A percentile compares a stretch with the other conserved stretches of the same genome.
Conservation (phyloP, 108 stramenopile species). For the Pseudonitzschia pungens region DNA sequence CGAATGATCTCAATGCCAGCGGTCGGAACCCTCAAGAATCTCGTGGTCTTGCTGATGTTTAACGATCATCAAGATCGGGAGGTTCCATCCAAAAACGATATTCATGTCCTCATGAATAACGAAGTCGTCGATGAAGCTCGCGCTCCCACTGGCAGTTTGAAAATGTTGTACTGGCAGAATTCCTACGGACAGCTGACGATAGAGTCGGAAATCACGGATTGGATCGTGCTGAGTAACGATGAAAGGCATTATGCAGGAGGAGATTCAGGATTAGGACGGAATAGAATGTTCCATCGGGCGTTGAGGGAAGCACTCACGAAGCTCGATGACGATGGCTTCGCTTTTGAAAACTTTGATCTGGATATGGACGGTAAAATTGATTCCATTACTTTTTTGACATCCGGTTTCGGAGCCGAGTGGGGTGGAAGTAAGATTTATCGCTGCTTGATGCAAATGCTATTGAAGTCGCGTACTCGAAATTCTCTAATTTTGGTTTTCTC, state of each 20-base stretch:
- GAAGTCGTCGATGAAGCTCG: constrained; percentile 15
- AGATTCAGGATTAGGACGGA: constrained; percentile 16
- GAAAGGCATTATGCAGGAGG: constrained; percentile 36
- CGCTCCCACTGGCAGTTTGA: constrained; percentile 36
- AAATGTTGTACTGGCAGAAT: constrained; percentile 28
- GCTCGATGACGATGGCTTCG: constrained; percentile 1
- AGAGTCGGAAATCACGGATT: constrained; percentile 30
- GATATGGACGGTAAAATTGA: constrained; percentile 45
- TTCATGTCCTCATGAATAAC: constrained; percentile 35
- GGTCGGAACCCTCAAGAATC: constrained; percentile 30
- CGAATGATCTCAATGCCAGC: not conserved
- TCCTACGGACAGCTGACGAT: constrained; percentile 38
- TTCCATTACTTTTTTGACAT: constrained; percentile 58
- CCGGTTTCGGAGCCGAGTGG: constrained; percentile 71
- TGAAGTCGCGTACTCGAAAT: not conserved
- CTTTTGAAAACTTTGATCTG: constrained; percentile 27
- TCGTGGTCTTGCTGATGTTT: constrained; percentile 36
- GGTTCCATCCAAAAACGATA: constrained; percentile 27
- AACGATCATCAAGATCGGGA: constrained; percentile 32
- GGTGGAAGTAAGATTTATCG: not conserved
- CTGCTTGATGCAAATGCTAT: not conserved
- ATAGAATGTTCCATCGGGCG: constrained; percentile 21
- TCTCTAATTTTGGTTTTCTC: not conserved
- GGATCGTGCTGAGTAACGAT: constrained; percentile 17
- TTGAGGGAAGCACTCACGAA: constrained; percentile 18